Conservation (phyloP, 345 rosid species). For the Hypericum androsaemum region DNA sequence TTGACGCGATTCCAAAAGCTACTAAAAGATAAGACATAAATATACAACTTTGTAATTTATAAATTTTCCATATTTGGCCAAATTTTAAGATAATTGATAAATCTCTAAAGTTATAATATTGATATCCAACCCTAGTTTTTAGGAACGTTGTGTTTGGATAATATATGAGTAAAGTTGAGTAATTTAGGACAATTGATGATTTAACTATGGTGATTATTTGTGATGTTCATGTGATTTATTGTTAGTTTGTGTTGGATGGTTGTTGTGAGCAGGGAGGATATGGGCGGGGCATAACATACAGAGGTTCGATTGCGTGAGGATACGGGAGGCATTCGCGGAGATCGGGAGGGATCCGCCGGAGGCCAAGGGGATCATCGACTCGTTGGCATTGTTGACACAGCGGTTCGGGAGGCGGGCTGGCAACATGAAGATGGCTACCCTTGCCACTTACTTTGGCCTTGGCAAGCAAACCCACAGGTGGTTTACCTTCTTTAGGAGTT, state of each 20-base stretch:
- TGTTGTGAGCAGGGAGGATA: constrained; percentile 48
- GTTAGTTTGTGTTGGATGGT: background rate
- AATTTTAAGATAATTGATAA: too few relatives aligned
- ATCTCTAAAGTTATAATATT: too few relatives aligned
- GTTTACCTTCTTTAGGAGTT: background rate
- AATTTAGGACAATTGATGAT: too few relatives aligned
- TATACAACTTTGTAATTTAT: too few relatives aligned
- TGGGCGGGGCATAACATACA: constrained; percentile 95
- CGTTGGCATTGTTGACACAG: constrained; percentile 61
- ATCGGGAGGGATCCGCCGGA: constrained; percentile 61
- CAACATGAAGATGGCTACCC: constrained; percentile 91
- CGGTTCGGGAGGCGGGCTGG: constrained; percentile 87
- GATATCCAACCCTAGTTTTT: too few relatives aligned
- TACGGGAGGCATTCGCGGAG: constrained; percentile 68
- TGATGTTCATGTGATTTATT: background rate
- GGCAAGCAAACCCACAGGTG: constrained; percentile 85
- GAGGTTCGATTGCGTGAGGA: constrained; percentile 75
- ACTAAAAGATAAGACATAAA: too few relatives aligned
- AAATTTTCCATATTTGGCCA: too few relatives aligned
- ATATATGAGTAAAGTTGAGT: too few relatives aligned
- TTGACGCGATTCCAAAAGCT: too few relatives aligned
- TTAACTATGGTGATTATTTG: too few relatives aligned
- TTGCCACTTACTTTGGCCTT: constrained; percentile 75
- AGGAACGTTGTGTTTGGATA: too few relatives aligned
- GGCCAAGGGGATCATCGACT: constrained; percentile 69